phyloP scores from a whole-genome alignment of 2,329 filamentous ascomycete species.

The Paraphoma sp. region DNA sequence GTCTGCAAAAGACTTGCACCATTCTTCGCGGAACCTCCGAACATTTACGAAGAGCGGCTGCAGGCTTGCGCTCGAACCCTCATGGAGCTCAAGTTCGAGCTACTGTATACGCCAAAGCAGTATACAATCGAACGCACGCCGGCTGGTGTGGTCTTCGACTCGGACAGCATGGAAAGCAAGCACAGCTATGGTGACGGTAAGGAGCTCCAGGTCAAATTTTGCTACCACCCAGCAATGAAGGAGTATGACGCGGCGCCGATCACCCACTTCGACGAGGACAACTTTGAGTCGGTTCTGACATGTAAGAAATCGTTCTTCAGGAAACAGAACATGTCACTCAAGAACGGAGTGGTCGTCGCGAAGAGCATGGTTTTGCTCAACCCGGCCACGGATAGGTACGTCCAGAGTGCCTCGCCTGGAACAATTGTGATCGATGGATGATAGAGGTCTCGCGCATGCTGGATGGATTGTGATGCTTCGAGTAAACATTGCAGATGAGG shows the following conservation, averaged over 20 bases:
- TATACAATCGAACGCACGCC: not conserved
- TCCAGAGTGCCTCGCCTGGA: too few relatives aligned
- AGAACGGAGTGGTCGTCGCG: not conserved
- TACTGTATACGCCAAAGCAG: not conserved
- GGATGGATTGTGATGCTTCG: too few relatives aligned
- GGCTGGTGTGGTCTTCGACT: not conserved
- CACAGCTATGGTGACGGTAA: not conserved
- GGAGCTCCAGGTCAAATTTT: not conserved
- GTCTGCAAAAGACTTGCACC: not conserved
- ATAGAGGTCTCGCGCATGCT: too few relatives aligned
- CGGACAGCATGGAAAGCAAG: not conserved
- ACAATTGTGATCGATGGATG: too few relatives aligned
- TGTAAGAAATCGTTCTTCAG: not conserved
- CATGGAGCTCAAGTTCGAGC: not conserved
- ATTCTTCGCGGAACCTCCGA: not conserved
- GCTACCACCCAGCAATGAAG: not conserved
- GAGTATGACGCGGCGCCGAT: not conserved
- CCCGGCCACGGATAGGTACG: too few relatives aligned
- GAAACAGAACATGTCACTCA: not conserved
- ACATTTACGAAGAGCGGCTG: not conserved
- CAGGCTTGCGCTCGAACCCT: not conserved
- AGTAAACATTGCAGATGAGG: too few relatives aligned
- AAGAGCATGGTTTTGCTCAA: not conserved
- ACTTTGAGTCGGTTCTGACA: not conserved
- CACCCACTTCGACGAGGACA: not conserved